phyloP scores from a whole-genome alignment of 345 rosid species.

The Physaria fendleri region DNA sequence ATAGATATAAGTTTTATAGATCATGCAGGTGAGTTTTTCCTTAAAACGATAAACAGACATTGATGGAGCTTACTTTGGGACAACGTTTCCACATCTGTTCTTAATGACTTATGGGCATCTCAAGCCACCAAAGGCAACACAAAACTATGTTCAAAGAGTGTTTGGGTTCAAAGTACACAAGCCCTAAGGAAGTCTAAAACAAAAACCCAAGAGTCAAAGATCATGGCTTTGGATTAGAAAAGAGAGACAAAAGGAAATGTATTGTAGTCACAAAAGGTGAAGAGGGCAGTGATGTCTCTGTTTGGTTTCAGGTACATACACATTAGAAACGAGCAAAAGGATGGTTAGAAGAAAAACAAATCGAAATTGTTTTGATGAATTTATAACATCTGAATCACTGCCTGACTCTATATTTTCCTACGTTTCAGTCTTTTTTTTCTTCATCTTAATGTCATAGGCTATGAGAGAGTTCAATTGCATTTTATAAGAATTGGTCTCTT shows the following conservation, averaged over 20 bases:
- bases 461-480: no score
- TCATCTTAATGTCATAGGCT: neutral
- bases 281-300: conserved; percentile 9
- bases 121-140: conserved; percentile 71
- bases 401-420: conserved; percentile 3
- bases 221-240: neutral
- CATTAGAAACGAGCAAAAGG: conserved; percentile 12
- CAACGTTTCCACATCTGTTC: conserved; percentile 86
- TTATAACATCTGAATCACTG: conserved; percentile 11
- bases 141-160: conserved; percentile 83
- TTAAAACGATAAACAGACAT: conserved; percentile 59
- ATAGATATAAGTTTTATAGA: no score
- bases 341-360: neutral
- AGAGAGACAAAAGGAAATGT: conserved; percentile 29
- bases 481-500: no score
- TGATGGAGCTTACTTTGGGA: conserved; percentile 94
- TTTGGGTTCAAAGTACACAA: conserved; percentile 91
- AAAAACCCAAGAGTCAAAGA: neutral
- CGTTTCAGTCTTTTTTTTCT: neutral
- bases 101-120: conserved; percentile 84
- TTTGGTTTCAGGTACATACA: conserved; percentile 17
- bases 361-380: neutral
- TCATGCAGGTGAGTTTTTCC: no score
- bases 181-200: conserved; percentile 25
- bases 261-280: conserved; percentile 5